Evolutionary conservation across 2,329 filamentous ascomycete species (phyloP).

Genomic region (Penicillium thymicola): DNA sequence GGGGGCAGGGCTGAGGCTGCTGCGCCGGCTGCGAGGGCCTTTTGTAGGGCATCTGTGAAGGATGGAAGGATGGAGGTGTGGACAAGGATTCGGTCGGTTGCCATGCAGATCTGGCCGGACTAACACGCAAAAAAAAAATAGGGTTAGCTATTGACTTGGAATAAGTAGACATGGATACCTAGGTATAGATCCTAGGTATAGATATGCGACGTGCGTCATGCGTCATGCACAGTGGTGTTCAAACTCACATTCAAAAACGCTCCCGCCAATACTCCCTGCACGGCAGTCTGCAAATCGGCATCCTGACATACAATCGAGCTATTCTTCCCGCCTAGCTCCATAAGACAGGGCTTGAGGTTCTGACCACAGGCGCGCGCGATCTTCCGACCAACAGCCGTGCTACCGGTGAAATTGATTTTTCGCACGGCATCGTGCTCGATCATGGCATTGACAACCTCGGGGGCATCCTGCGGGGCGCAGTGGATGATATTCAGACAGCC

Average conservation of each 20-base stretch:
- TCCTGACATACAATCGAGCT: constrained; percentile 74
- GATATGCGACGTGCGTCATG: background rate
- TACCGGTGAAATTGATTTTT: constrained; percentile 74
- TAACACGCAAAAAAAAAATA: constrained; percentile 36
- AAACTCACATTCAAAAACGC: constrained; percentile 33
- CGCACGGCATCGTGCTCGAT: constrained; percentile 64
- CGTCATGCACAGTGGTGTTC: too few relatives aligned
- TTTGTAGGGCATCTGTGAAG: constrained; percentile 52
- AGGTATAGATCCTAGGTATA: background rate
- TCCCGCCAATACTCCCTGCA: constrained; percentile 33
- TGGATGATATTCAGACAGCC: constrained; percentile 74
- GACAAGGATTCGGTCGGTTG: constrained; percentile 69
- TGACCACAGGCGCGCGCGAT: constrained; percentile 66
- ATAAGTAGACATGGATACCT: background rate
- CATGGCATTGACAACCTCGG: constrained; percentile 63
- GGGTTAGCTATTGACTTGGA: background rate
- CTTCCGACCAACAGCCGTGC: constrained; percentile 65
- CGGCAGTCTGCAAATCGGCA: constrained; percentile 66
- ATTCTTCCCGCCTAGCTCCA: constrained; percentile 81
- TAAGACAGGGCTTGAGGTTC: constrained; percentile 70
- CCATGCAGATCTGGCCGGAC: constrained; percentile 78
- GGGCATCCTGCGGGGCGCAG: constrained; percentile 58
- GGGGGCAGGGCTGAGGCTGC: constrained; percentile 34
- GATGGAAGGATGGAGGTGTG: constrained; percentile 51
- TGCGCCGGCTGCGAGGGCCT: constrained; percentile 36